Conservation (phyloP, 257 asterid genomes). For the Penstemon davidsonii region DNA sequence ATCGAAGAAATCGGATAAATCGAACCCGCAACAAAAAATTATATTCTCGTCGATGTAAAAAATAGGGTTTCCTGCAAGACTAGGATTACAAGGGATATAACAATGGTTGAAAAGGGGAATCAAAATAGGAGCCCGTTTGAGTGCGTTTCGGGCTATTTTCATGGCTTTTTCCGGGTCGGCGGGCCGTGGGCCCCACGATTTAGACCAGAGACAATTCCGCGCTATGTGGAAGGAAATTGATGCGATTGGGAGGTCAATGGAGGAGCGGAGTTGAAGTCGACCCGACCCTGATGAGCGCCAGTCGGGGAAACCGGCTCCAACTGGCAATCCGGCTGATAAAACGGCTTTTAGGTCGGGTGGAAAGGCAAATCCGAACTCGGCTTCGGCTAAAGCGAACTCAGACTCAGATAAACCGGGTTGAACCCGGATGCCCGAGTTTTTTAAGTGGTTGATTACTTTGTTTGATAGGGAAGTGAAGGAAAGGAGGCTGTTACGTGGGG, state of each 20-base stretch:
- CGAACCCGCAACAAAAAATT: slow-evolving; percentile 88
- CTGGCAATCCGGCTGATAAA: slow-evolving; percentile 73
- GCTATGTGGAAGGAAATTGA: slow-evolving; percentile 84
- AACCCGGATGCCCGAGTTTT: slow-evolving; percentile 55
- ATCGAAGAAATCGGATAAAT: slow-evolving; percentile 80
- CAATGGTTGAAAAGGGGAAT: slow-evolving; percentile 87
- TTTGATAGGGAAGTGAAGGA: slow-evolving; percentile 76
- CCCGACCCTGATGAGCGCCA: slow-evolving; percentile 82
- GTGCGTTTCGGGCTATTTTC: slow-evolving; percentile 68
- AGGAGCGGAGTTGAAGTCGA: slow-evolving; percentile 77
- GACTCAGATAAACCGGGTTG: slow-evolving; percentile 71
- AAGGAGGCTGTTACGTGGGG: slow-evolving; percentile 81
- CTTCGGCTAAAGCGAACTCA: slow-evolving; percentile 88
- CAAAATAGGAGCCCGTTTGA: slow-evolving; percentile 80
- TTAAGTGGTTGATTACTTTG: slow-evolving; percentile 67
- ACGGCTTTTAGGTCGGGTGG: slow-evolving; percentile 93
- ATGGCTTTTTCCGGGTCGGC: slow-evolving; percentile 71
- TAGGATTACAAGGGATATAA: slow-evolving; percentile 82
- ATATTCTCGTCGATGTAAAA: slow-evolving; percentile 80
- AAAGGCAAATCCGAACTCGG: slow-evolving; percentile 80
- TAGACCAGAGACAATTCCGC: slow-evolving; percentile 79
- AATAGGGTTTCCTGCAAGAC: slow-evolving; percentile 84
- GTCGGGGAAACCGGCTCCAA: slow-evolving; percentile 89
- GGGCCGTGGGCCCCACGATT: slow-evolving; percentile 87
- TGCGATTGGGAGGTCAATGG: slow-evolving; percentile 79